Base-by-base conservation (phyloP, 2,329 filamentous ascomycete genomes). In the Phialophora tarda region DNA sequence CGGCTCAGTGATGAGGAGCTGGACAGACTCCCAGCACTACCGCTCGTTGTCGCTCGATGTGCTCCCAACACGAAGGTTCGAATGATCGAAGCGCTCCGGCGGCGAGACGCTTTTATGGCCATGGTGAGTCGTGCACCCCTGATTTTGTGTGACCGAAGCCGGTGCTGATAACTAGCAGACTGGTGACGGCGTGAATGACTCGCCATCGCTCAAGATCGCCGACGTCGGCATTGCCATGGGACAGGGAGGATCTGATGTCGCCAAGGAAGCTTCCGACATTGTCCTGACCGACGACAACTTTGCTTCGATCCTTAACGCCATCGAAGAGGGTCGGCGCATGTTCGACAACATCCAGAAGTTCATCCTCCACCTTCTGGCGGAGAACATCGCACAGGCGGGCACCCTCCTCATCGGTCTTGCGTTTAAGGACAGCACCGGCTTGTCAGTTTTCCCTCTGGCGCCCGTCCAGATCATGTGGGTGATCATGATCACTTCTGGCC, bases 161-260 rank as follows among this genome's bases (percentile, higher is more conserved):
- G 30, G 10, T 14, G 14, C 58, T 34, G 14, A 44, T 23, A 12
- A 23, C 44, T 51, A 34, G 3, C 28, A 70, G 68, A 96, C 92
- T 30, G 92, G 92, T 71, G 92, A 96, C 71, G 92, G 92, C 63
- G 92, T 95, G 69, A 96, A 96, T 74, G 92, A 96, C 75, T 91
- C 91, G 2, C 92, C 92, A 0, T 93, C 91, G 1, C 82, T 96
- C 47, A 92, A 92, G 70, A 85, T 86, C 26, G 90, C 91, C 6
- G 92, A 96, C 75, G 91, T 96, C 12, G 92, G 91, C 71, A 96
- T 95, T 71, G 91, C 91, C 54, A 96, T 96, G 92, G 92, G 92
- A 21, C 80, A 85, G 77, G 87, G 89, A 3, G 92, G 92, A 1
- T 92, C 89, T 6, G 92, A 96, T 73, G 92, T 96, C 4, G 92